Evolutionary conservation across 768 basidiomycete genomes (phyloP).

Genomic region (Lactifluus piperatus): DNA sequence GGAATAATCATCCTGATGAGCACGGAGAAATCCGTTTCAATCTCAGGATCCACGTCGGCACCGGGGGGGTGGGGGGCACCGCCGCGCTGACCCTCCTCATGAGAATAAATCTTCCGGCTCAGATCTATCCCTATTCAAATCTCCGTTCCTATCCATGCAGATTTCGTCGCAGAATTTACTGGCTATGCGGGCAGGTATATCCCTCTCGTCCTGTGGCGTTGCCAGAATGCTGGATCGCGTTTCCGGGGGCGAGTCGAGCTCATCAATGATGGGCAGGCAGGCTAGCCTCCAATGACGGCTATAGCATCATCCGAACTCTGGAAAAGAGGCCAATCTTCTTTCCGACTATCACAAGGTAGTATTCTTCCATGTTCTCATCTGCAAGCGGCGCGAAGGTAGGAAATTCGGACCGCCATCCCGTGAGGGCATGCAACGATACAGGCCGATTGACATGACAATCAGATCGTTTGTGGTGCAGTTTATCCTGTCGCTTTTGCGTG

Average conservation of each 20-base stretch:
- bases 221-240: constrained; percentile 9
- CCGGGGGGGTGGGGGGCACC: too few species aligned
- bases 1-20: too few species aligned
- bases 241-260: constrained; percentile 33
- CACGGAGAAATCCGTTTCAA: too few species aligned
- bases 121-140: neutral
- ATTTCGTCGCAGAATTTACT: neutral
- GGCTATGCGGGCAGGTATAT: neutral
- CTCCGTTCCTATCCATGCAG: neutral
- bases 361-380: constrained; percentile 53
- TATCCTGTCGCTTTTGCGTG: too few species aligned
- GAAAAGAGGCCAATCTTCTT: constrained; percentile 40
- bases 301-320: constrained; percentile 12
- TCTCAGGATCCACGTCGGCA: too few species aligned
- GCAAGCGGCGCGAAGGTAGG: constrained; percentile 51
- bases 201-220: constrained; percentile 4
- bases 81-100: too few species aligned
- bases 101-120: neutral
- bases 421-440: constrained; percentile 47
- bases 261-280: constrained; percentile 43
- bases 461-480: too few species aligned
- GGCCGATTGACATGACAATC: constrained; percentile 65
- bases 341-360: constrained; percentile 52
- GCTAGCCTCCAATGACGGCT: constrained; percentile 39
- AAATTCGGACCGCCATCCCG: constrained; percentile 78